Base-by-base conservation (phyloP, 2,329 filamentous ascomycete genomes). In the Epicoccum sorghinum region DNA sequence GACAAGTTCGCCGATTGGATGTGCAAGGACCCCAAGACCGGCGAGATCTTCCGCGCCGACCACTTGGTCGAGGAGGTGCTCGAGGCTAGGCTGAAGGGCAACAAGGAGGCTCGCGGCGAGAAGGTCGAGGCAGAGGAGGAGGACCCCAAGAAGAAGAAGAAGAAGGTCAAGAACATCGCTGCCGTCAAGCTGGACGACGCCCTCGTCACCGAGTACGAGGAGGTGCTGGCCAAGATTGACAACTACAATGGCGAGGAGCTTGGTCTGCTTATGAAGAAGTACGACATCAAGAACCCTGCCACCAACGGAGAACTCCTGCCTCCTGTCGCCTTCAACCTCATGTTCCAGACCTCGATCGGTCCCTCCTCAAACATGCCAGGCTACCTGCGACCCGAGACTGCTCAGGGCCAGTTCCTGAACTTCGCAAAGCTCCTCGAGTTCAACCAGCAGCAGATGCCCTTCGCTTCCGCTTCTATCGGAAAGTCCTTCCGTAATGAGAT, bases 401-500 rank as follows among this genome's bases (percentile, higher is more conserved):
- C 95, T 4, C 95, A 99, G 82, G 95, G 95, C 61, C 95, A 99
- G 79, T 99, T 99, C 79, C 81, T 98, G 62, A 97, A 96, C 79
- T 99, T 99, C 76, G 86, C 89, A 67, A 97, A 97, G 81, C 86
- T 99, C 41, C 87, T 98, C 55, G 93, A 97, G 64, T 98, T 93
- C 82, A 98, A 97, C 81, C 90, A 96, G 77, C 86, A 91, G 69
- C 83, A 88, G 67, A 96, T 99, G 90, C 95, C 95, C 24, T 98
- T 99, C 72, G 95, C 95, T 12, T 98, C 93, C 44, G 95, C 95
- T 41, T 96, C 91, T 35, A 96, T 99, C 73, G 95, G 95, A 77
- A 96, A 96, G 79, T 97, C 93, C 1, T 98, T 96, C 84, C 87
- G 95, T 69, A 99, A 99, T 75, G 95, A 99, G 74, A 97, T 99